Evolutionary conservation across 148 eudicot species (phyloP), one percentile per base, ranked within the genome.

Genomic region (Camellia granthamiana): DNA sequence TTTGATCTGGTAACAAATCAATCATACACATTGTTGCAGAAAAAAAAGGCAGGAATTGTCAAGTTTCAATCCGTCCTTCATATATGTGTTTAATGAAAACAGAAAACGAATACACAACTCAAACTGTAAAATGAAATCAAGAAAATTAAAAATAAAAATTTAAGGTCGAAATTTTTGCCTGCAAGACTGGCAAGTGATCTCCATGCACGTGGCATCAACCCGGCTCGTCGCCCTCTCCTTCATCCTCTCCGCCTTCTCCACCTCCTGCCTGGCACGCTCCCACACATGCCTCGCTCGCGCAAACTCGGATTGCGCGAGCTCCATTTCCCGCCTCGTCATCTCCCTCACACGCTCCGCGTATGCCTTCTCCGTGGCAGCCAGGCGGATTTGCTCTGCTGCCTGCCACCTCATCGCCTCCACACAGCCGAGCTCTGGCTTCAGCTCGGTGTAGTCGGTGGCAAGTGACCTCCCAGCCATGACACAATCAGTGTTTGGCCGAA

Each of bases 271-370:
- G 5, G 98, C 97, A 79, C 94, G 88, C 76, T 93, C 95, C 98
- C 97, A 93, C 84, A 89, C 64, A 49, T 77, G 83, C 72, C 97
- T 85, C 3, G 98, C 98, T 0, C 94, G 89, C 14, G 93, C 90
- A 10, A 95, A 93, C 87, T 95, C 97, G 0, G 94, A 84, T 72
- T 95, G 98, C 3, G 98, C 98, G 59, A 89, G 7, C 88, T 93
- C 97, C 84, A 93, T 90, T 81, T 95, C 98, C 2, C 91, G 69
- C 82, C 92, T 80, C 16, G 94, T 92, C 77, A 93, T 76, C 91
- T 95, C 98, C 76, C 92, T 83, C 64, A 95, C 91, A 13, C 94
- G 91, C 81, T 95, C 98, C 0, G 97, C 98, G 38, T 95, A 92
- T 0, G 97, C 96, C 75, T 90, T 95, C 81, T 95, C 98, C n/a